phyloP scores from a whole-genome alignment of 345 rosid genomes.

The Arabidopsis suecica region DNA sequence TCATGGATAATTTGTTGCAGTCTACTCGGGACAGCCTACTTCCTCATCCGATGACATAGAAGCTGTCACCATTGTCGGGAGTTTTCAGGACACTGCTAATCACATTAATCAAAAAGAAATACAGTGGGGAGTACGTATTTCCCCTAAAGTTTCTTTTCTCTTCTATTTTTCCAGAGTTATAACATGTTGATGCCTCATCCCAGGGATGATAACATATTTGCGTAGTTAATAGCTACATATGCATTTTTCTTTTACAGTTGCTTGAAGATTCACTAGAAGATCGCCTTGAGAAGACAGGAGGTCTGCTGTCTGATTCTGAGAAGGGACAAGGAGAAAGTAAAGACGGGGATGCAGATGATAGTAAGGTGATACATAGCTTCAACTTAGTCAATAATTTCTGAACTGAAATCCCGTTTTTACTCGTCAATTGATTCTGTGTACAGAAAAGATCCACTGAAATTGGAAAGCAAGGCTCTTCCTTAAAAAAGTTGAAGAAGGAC shows the following conservation, averaged over 20 bases:
- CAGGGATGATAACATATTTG: neutral
- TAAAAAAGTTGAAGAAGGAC: slow-evolving; percentile 87
- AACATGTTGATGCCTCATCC: slow-evolving; percentile 1
- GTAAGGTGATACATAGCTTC: slow-evolving; percentile 60
- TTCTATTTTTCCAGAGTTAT: neutral
- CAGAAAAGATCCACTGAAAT: slow-evolving; percentile 83
- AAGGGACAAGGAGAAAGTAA: slow-evolving; percentile 81
- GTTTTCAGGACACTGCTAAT: slow-evolving; percentile 72
- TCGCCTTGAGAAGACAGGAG: slow-evolving; percentile 78
- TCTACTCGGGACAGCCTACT: slow-evolving; percentile 85
- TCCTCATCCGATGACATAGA: slow-evolving; percentile 86
- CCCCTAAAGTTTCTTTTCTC: slow-evolving; percentile 1
- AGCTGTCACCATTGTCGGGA: slow-evolving; percentile 74
- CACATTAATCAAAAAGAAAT: slow-evolving; percentile 82
- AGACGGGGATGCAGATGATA: slow-evolving; percentile 83
- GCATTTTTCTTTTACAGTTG: slow-evolving; percentile 54
- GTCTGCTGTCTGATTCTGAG: slow-evolving; percentile 78
- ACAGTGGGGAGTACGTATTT: slow-evolving; percentile 81
- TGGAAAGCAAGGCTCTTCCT: slow-evolving; percentile 89
- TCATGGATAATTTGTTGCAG: slow-evolving; percentile 55
- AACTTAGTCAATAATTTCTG: slow-evolving; percentile 18
- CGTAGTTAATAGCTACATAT: slow-evolving; percentile 8
- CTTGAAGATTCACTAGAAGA: slow-evolving; percentile 95
- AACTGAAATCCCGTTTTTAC: slow-evolving; percentile 20
- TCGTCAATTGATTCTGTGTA: slow-evolving; percentile 24